phyloP scores from a whole-genome alignment of 495 filamentous ascomycete genomes.

The Parmelia sp. region DNA sequence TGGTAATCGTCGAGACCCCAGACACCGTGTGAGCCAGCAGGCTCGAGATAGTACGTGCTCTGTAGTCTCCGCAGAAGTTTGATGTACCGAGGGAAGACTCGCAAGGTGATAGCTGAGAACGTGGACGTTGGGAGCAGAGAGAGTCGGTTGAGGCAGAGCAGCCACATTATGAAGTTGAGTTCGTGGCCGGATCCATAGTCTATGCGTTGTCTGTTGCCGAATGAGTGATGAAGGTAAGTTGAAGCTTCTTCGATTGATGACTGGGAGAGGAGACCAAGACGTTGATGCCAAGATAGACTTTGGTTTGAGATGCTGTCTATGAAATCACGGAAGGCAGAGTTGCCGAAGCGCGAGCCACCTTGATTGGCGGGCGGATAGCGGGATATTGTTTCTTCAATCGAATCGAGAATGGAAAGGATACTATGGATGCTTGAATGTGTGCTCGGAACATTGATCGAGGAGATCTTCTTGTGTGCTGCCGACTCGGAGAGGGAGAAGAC shows the following conservation, averaged over 20 bases:
- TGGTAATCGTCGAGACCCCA: constrained; percentile 97
- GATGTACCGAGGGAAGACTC: constrained; percentile 74
- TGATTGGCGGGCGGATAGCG: constrained; percentile 74
- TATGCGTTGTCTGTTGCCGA: constrained; percentile 81
- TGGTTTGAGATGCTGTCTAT: constrained; percentile 62
- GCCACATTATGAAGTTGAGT: constrained; percentile 91
- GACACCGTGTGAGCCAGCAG: constrained; percentile 89
- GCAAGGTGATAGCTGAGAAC: constrained; percentile 66
- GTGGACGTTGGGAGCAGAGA: constrained; percentile 53
- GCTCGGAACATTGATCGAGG: constrained; percentile 50
- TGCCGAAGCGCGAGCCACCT: constrained; percentile 87
- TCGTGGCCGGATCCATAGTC: constrained; percentile 98
- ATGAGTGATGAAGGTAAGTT: constrained; percentile 72
- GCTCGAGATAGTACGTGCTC: constrained; percentile 88
- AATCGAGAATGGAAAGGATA: constrained; percentile 65
- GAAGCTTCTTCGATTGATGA: constrained; percentile 62
- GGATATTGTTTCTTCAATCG: constrained; percentile 54
- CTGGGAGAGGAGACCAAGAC: constrained; percentile 20
- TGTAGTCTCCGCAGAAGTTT: constrained; percentile 77
- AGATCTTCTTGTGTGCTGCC: constrained; percentile 68
- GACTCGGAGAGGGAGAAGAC: constrained; percentile 81
- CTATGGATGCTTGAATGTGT: constrained; percentile 51
- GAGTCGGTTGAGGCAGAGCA: constrained; percentile 84
- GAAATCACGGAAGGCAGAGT: constrained; percentile 79
- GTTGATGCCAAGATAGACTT: constrained; percentile 37